A percentile compares a stretch with the other conserved stretches of the same genome.
Conservation (phyloP, 108 stramenopile species). For the Heterococcus sp. region DNA sequence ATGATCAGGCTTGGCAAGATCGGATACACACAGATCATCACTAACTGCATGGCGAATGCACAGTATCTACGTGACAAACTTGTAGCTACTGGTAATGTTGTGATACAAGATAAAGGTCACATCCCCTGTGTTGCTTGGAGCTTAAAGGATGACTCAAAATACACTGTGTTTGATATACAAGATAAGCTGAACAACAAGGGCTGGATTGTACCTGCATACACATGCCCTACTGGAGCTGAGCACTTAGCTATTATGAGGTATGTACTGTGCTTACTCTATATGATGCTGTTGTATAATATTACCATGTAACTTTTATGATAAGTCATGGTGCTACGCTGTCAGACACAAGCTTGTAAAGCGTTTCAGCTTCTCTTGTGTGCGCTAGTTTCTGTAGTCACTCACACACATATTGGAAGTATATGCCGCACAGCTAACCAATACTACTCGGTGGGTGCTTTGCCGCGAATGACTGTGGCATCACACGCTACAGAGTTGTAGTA, state of each 20-base stretch:
- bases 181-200: neutral
- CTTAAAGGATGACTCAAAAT: conserved; percentile 1
- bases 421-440: too few species aligned
- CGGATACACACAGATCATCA: conserved; percentile 26
- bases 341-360: too few species aligned
- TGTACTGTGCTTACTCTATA: too few species aligned
- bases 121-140: conserved; percentile 27
- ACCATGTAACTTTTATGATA: too few species aligned
- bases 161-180: conserved; percentile 17
- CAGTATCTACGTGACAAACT: conserved; percentile 20
- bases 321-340: too few species aligned
- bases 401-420: too few species aligned
- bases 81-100: conserved; percentile 24
- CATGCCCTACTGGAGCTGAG: conserved; percentile 32
- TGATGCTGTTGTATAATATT: too few species aligned
- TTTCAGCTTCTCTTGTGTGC: too few species aligned
- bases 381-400: too few species aligned
- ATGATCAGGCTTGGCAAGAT: conserved; percentile 21
- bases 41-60: conserved; percentile 29
- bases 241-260: conserved; percentile 27
- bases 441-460: too few species aligned
- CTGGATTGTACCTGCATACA: conserved; percentile 39
- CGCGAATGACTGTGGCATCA: too few species aligned
- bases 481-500: too few species aligned
- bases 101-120: conserved; percentile 9